These are phyloP conservation scores for Solanum chiquidenum DNA, from an alignment of 257 asterid species.

Conservation along the genomic window DNA sequence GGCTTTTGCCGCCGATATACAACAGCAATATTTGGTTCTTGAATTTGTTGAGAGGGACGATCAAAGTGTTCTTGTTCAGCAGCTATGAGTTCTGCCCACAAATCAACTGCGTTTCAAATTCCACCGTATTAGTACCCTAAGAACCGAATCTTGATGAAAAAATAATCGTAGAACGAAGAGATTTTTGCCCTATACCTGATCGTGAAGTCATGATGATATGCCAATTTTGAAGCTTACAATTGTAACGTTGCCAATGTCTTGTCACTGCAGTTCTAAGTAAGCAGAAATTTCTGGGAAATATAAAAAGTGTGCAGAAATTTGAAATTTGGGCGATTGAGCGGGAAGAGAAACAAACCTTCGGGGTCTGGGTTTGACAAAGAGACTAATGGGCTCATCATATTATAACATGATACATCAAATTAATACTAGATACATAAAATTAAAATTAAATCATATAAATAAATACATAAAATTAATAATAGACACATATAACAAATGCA, in stretches of 20 bases:
- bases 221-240: background rate
- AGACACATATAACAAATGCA: too few relatives aligned
- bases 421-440: too few relatives aligned
- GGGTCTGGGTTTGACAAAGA: background rate
- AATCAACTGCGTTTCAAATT: conserved; percentile 25
- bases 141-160: background rate
- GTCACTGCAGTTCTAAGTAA: background rate
- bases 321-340: background rate
- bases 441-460: too few relatives aligned
- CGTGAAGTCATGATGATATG: conserved; percentile 3
- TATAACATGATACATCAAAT: too few relatives aligned
- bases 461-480: too few relatives aligned
- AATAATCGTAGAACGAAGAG: background rate
- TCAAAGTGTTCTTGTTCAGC: conserved; percentile 22
- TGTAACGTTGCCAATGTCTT: background rate
- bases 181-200: background rate
- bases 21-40: conserved; percentile 37
- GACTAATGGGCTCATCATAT: background rate
- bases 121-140: background rate
- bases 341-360: background rate
- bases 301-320: background rate
- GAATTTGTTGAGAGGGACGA: conserved; percentile 2
- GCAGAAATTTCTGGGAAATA: background rate
- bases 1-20: conserved; percentile 35
- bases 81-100: conserved; percentile 48